phyloP scores from a whole-genome alignment of 1,284 basidiomycete genomes.

The Irpex sp. region DNA sequence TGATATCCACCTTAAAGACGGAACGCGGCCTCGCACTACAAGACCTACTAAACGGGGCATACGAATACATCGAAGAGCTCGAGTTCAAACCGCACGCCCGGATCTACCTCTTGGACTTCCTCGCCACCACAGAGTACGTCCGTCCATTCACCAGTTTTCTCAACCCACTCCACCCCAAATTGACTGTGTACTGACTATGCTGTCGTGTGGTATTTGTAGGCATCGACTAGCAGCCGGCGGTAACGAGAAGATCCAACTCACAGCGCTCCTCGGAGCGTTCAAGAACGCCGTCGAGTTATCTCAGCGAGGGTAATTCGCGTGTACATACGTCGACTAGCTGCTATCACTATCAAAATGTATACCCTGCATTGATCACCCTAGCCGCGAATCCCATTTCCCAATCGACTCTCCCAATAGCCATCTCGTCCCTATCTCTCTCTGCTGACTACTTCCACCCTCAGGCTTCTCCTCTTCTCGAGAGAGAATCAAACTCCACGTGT shows the following conservation, averaged over 20 bases:
- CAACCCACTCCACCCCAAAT: neutral
- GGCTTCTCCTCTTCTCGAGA: neutral
- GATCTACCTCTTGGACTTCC: constrained; percentile 88
- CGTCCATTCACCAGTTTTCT: neutral
- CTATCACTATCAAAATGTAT: too few relatives aligned
- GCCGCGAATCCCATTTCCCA: constrained; percentile 23
- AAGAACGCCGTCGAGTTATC: constrained; percentile 87
- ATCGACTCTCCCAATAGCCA: constrained; percentile 26
- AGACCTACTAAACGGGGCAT: constrained; percentile 92
- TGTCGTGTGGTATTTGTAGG: constrained; percentile 39
- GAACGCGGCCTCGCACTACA: constrained; percentile 94
- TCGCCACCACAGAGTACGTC: constrained; percentile 86
- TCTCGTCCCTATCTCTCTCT: neutral
- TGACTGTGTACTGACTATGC: neutral
- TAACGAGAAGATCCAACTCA: constrained; percentile 93
- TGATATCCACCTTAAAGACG: constrained; percentile 84
- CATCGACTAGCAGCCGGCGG: constrained; percentile 92
- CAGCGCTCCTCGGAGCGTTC: constrained; percentile 89
- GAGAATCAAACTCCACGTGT: constrained; percentile 22
- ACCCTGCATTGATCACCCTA: constrained; percentile 15
- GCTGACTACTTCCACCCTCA: neutral
- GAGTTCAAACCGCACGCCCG: constrained; percentile 85
- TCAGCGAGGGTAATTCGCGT: constrained; percentile 28
- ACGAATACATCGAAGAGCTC: constrained; percentile 86
- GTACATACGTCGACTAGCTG: too few relatives aligned